Evolutionary conservation across 1,284 basidiomycete genomes (phyloP).

Genomic region (Moniliophthora roreri): DNA sequence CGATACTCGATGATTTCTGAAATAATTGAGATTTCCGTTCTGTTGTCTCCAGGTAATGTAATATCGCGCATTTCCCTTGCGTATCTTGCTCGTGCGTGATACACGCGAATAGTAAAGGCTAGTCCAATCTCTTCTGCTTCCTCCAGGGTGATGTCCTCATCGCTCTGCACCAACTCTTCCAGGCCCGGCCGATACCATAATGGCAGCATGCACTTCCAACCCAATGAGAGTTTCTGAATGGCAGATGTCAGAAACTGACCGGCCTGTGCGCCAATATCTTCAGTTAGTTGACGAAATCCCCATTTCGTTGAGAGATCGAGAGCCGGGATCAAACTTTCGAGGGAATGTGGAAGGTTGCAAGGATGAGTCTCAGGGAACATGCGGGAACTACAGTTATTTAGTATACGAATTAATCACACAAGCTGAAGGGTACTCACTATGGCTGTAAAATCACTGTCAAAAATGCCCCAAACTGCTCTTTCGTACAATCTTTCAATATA

Average conservation of each 20-base stretch:
- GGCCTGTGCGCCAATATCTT: not conserved
- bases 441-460: conserved; percentile 1
- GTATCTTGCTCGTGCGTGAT: conserved; percentile 2
- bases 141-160: conserved; percentile 4
- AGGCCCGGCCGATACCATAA: conserved; percentile 1
- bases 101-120: conserved; percentile 3
- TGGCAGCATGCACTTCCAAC: not conserved
- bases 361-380: conserved; percentile 3
- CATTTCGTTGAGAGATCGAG: conserved; percentile 2
- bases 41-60: not conserved
- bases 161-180: conserved; percentile 1
- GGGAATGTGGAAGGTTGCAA: not conserved
- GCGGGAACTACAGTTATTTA: not conserved
- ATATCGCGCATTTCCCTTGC: not conserved
- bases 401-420: not conserved
- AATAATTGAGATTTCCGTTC: not conserved
- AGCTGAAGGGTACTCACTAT: not conserved
- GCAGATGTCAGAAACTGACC: not conserved
- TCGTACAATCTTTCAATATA: not conserved
- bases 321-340: conserved; percentile 1
- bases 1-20: not conserved
- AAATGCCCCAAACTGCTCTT: not conserved
- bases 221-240: not conserved
- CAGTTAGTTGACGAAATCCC: not conserved
- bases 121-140: conserved; percentile 2